Conservation (phyloP, 129 eudicot species). For the Kitagawia praeruptora region DNA sequence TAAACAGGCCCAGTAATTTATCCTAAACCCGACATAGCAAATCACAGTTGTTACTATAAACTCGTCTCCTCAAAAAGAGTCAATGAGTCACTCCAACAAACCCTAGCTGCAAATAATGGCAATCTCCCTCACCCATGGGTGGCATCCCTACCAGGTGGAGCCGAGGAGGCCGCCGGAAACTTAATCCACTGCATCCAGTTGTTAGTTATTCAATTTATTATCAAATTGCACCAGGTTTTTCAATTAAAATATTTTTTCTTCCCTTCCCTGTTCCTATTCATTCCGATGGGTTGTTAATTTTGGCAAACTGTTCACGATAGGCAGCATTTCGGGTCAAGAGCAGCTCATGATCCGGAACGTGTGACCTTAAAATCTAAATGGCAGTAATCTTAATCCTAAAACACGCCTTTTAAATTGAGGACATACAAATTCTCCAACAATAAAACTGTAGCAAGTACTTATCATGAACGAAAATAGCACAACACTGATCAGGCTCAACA, state of each 20-base stretch:
- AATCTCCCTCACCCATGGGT: neutral
- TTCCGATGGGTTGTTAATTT: too few species aligned
- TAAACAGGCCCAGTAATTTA: neutral
- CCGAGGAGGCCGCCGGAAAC: neutral
- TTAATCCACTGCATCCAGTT: neutral
- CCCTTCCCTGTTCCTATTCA: too few species aligned
- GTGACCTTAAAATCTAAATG: neutral
- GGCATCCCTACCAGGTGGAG: neutral
- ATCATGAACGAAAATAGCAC: neutral
- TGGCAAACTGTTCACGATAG: too few species aligned
- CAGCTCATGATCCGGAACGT: too few species aligned
- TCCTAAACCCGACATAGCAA: neutral
- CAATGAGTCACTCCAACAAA: neutral
- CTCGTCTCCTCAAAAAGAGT: neutral
- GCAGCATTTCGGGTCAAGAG: too few species aligned
- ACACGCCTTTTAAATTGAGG: neutral
- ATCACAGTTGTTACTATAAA: neutral
- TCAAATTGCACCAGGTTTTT: neutral
- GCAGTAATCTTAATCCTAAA: neutral
- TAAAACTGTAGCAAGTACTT: neutral
- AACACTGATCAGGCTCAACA: conserved; percentile 1
- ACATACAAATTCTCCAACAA: neutral
- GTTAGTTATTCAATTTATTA: neutral
- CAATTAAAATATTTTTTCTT: neutral
- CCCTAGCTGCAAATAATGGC: neutral